Conservation (phyloP, 805 yeast genomes). For the Isabelozyma pseudorhagii region DNA sequence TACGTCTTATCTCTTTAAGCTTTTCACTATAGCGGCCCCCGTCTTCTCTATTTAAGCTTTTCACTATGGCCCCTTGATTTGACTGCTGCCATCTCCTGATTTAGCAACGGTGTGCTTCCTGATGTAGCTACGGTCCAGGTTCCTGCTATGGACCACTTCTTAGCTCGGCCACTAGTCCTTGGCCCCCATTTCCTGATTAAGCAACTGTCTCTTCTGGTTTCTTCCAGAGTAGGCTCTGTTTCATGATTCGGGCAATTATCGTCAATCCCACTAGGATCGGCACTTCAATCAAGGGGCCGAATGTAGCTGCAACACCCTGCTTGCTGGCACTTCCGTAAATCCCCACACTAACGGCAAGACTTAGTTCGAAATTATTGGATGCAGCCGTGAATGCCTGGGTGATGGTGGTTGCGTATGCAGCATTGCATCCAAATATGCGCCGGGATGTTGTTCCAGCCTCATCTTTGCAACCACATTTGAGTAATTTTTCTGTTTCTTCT, state of each 20-base stretch:
- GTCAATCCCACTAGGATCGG: slow-evolving; percentile 45
- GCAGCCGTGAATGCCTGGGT: slow-evolving; percentile 59
- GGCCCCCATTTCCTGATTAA: too few species aligned
- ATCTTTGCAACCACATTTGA: slow-evolving; percentile 41
- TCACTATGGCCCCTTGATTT: too few species aligned
- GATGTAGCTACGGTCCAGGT: too few species aligned
- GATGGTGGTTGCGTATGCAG: slow-evolving; percentile 37
- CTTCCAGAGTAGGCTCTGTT: neutral
- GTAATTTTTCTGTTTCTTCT: slow-evolving; percentile 12
- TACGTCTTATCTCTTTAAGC: too few species aligned
- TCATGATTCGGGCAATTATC: slow-evolving; percentile 22
- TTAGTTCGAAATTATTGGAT: slow-evolving; percentile 55
- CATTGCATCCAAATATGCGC: slow-evolving; percentile 30
- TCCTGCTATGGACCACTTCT: too few species aligned
- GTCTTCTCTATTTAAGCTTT: neutral
- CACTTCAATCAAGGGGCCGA: slow-evolving; percentile 59
- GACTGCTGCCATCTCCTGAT: too few species aligned
- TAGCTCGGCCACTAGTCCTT: too few species aligned
- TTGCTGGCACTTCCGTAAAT: slow-evolving; percentile 50
- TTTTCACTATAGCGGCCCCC: neutral
- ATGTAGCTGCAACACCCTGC: slow-evolving; percentile 56
- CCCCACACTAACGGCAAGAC: slow-evolving; percentile 52
- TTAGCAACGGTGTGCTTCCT: too few species aligned
- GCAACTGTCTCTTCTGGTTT: too few species aligned
- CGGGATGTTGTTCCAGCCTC: slow-evolving; percentile 7